These are phyloP conservation scores for Blastobotrys ciferrii DNA, from an alignment of 1,139 yeast genomes.

Conservation along the genomic window DNA sequence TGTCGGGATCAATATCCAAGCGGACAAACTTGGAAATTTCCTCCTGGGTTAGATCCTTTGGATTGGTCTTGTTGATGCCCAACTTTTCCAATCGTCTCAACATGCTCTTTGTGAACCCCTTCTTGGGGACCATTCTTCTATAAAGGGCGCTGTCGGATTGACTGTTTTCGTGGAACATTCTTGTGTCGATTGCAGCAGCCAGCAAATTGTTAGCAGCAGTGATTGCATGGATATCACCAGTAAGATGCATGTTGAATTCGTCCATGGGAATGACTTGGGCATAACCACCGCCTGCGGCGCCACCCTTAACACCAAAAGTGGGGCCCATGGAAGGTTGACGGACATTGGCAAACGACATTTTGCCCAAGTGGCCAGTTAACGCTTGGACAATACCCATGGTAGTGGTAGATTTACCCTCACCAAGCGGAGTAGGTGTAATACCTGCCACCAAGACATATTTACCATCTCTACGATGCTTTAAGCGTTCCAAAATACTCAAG, in stretches of 20 bases:
- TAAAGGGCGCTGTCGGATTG: conserved; percentile 86
- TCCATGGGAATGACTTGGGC: conserved; percentile 99
- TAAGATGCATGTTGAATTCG: conserved; percentile 95
- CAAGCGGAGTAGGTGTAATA: conserved; percentile 96
- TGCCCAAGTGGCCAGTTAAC: conserved; percentile 87
- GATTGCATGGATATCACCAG: conserved; percentile 98
- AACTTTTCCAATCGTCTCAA: conserved; percentile 72
- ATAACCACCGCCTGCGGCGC: conserved; percentile 99
- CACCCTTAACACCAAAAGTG: conserved; percentile 97
- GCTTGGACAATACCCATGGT: conserved; percentile 98
- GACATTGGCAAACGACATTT: conserved; percentile 88
- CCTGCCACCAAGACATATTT: conserved; percentile 93
- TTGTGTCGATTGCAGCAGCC: conserved; percentile 97
- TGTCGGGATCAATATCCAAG: conserved; percentile 87
- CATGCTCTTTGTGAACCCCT: conserved; percentile 85
- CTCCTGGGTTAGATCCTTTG: conserved; percentile 78
- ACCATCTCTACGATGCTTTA: conserved; percentile 66
- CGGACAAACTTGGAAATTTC: conserved; percentile 77
- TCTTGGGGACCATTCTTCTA: conserved; percentile 89
- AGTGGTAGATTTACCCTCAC: conserved; percentile 97
- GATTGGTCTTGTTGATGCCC: conserved; percentile 79
- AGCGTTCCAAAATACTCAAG: conserved; percentile 69
- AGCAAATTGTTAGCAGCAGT: conserved; percentile 92
- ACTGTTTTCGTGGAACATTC: conserved; percentile 94
- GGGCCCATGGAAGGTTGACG: conserved; percentile 99